Conservation (phyloP, 768 basidiomycete species). For the Strobilomyces echinocephalus region DNA sequence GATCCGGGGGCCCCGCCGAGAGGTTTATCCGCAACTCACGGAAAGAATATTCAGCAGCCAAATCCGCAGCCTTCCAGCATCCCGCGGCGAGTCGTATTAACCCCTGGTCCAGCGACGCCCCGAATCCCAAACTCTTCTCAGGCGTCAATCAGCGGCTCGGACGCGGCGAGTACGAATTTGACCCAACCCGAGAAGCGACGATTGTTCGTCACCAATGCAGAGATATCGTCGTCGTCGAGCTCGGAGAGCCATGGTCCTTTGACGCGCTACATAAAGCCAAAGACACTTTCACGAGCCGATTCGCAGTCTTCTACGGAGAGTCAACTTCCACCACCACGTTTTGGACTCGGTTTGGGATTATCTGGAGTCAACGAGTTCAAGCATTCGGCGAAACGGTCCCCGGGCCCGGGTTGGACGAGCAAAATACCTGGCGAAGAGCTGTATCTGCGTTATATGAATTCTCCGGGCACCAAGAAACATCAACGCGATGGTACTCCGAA, state of each 20-base stretch:
- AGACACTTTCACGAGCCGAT: conserved; percentile 15
- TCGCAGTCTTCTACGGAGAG: conserved; percentile 20
- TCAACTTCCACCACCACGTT: conserved; percentile 24
- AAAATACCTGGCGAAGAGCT: conserved; percentile 6
- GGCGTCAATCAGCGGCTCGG: conserved; percentile 16
- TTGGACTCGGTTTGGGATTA: conserved; percentile 28
- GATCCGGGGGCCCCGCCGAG: conserved; percentile 23
- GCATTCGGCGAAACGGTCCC: conserved; percentile 4
- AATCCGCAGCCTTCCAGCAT: conserved; percentile 20
- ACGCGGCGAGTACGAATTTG: conserved; percentile 31
- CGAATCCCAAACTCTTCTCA: conserved; percentile 7
- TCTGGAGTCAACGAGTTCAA: conserved; percentile 12
- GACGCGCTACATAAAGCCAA: conserved; percentile 14
- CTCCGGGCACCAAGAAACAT: conserved; percentile 5
- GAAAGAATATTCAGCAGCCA: conserved; percentile 7
- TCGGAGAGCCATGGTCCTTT: conserved; percentile 35
- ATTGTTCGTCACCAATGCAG: conserved; percentile 43
- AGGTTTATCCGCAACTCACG: conserved; percentile 2
- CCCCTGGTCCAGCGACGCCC: conserved; percentile 14
- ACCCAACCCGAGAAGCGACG: conserved; percentile 31
- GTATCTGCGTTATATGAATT: conserved; percentile 4
- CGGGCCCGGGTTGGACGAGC: conserved; percentile 14
- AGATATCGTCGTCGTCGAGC: conserved; percentile 36
- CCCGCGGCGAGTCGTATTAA: conserved; percentile 21
- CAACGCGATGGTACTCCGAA: conserved; percentile 10